Percentiles rank a stretch among this genome's conserved stretches.
These are phyloP conservation scores for Coemansia sp. DNA, from an alignment of 192 early-diverging fungal species.

Conservation along the genomic window DNA sequence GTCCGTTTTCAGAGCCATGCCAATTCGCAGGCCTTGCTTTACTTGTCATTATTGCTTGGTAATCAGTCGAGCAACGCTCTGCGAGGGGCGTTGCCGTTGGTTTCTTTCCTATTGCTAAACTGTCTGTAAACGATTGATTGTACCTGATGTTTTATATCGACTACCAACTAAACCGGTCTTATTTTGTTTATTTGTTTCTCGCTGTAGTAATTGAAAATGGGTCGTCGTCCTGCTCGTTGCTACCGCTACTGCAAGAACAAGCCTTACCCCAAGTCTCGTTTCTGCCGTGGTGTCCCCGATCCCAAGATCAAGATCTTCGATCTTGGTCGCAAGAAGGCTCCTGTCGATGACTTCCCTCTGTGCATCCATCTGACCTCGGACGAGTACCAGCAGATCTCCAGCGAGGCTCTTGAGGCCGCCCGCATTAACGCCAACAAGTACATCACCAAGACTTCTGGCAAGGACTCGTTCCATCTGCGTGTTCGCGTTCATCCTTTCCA, in stretches of 20 bases:
- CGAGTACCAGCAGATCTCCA: conserved; percentile 98
- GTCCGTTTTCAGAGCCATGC: no score
- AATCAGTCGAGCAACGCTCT: no score
- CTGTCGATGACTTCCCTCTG: conserved; percentile 97
- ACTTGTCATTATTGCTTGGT: no score
- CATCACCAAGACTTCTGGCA: conserved; percentile 94
- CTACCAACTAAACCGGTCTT: no score
- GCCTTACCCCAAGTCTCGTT: conserved; percentile 98
- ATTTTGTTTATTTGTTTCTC: background rate
- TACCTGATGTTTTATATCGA: no score
- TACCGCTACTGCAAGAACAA: conserved; percentile 99
- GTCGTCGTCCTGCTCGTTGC: conserved; percentile 98
- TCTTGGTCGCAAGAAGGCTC: conserved; percentile 95
- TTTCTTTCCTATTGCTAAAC: no score
- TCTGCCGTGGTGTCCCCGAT: conserved; percentile 99
- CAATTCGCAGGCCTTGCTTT: no score
- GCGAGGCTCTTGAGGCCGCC: conserved; percentile 97
- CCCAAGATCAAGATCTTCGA: conserved; percentile 98
- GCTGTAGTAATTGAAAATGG: conserved; percentile 63
- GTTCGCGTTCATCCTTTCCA: conserved; percentile 99
- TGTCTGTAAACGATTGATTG: no score
- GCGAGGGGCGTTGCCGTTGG: no score
- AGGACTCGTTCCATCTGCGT: conserved; percentile 99
- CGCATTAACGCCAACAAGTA: conserved; percentile 99
- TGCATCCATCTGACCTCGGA: conserved; percentile 95